phyloP scores from a whole-genome alignment of 208 protist genomes.

The Acanthamoeba triangularis region DNA sequence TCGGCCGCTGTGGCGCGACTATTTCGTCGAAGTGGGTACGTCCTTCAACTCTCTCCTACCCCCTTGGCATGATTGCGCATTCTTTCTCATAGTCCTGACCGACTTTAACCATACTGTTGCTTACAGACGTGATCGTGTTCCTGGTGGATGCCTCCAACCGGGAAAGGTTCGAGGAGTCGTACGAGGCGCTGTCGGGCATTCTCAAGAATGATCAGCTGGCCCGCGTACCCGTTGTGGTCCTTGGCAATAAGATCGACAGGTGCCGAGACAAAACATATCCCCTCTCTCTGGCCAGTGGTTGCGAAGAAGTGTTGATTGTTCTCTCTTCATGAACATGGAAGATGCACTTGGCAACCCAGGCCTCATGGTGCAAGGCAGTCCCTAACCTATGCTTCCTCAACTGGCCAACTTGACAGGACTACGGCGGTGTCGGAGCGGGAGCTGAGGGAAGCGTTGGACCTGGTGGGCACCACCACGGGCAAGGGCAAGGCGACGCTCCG shows the following conservation, averaged over 20 bases:
- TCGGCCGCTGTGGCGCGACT: constrained; percentile 99
- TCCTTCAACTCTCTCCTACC: not conserved
- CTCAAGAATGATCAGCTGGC: constrained; percentile 96
- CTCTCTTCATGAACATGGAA: no score
- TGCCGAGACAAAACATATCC: no score
- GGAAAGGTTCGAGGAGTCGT: constrained; percentile 97
- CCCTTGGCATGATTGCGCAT: no score
- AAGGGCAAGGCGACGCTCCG: not conserved
- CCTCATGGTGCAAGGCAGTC: not conserved
- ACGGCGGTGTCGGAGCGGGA: constrained; percentile 96
- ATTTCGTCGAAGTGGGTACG: constrained; percentile 98
- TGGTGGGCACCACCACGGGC: constrained; percentile 93
- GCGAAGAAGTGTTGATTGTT: not conserved
- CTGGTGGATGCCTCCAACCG: constrained; percentile 98
- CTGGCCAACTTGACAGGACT: constrained; percentile 79
- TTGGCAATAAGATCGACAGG: constrained; percentile 99
- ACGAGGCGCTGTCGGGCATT: constrained; percentile 96
- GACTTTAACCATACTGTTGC: no score
- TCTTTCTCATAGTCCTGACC: not conserved
- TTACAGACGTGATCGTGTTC: constrained; percentile 97
- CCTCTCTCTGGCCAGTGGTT: not conserved
- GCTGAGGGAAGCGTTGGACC: constrained; percentile 95
- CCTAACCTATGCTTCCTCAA: not conserved
- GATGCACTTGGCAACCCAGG: no score
- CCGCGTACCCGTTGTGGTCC: constrained; percentile 98